phyloP scores from a whole-genome alignment of 805 yeast genomes.

The Ogataea nitratoaversa region DNA sequence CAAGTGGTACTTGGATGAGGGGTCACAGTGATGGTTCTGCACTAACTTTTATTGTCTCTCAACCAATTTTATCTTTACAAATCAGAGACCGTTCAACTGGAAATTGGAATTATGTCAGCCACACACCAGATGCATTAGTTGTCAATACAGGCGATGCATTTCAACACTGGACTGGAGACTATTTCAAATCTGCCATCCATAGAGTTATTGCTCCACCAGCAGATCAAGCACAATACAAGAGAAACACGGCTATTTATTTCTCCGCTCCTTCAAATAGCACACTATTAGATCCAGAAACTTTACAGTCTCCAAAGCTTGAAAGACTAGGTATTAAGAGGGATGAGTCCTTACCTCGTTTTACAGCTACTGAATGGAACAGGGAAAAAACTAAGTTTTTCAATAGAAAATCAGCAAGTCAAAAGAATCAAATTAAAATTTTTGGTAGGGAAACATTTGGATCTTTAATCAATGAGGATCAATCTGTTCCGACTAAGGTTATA shows the following conservation, averaged over 20 bases:
- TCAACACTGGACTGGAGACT: conserved; percentile 42
- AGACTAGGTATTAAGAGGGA: conserved; percentile 30
- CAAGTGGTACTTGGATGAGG: conserved; percentile 39
- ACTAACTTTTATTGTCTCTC: conserved; percentile 37
- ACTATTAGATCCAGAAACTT: conserved; percentile 37
- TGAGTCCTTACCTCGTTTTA: conserved; percentile 29
- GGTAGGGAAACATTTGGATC: conserved; percentile 20
- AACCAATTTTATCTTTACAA: conserved; percentile 38
- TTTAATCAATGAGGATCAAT: conserved; percentile 6
- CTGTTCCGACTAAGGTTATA: background rate
- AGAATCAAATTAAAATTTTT: conserved; percentile 10
- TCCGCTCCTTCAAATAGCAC: conserved; percentile 35
- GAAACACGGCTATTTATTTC: conserved; percentile 42
- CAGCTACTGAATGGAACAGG: conserved; percentile 41
- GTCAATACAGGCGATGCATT: conserved; percentile 41
- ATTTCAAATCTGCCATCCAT: conserved; percentile 43
- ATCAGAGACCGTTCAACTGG: conserved; percentile 35
- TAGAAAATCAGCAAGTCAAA: conserved; percentile 25
- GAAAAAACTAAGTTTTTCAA: conserved; percentile 46
- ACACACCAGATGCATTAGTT: conserved; percentile 35
- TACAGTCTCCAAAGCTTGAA: conserved; percentile 35
- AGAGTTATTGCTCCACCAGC: conserved; percentile 45
- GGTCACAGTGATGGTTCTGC: conserved; percentile 46
- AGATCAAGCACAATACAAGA: conserved; percentile 34
- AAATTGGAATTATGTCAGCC: conserved; percentile 37